Evolutionary conservation across 441 rosid species (phyloP).

Genomic region (Brassica hybrid): DNA sequence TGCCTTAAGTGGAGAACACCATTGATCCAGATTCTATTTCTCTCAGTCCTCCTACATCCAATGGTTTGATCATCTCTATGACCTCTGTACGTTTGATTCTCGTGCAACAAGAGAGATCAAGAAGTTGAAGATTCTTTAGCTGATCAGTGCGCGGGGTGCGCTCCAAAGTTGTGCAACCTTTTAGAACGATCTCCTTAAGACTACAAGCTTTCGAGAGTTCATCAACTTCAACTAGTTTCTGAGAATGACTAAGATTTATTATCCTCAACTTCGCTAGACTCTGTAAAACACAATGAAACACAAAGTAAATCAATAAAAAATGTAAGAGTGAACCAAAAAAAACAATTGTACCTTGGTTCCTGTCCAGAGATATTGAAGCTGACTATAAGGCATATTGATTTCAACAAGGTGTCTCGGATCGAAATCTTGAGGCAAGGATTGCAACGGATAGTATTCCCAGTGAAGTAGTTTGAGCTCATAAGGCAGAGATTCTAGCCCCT

Average conservation of each 20-base stretch:
- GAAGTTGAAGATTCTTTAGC: slow-evolving; percentile 1
- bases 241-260: slow-evolving; percentile 19
- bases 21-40: slow-evolving; percentile 24
- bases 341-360: slow-evolving; percentile 17
- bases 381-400: slow-evolving; percentile 36
- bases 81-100: slow-evolving; percentile 7
- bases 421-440: slow-evolving; percentile 31
- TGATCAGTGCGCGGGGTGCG: neutral
- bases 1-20: slow-evolving; percentile 12
- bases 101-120: slow-evolving; percentile 20
- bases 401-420: slow-evolving; percentile 20
- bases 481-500: slow-evolving; percentile 1
- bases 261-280: slow-evolving; percentile 17
- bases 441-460: slow-evolving; percentile 41
- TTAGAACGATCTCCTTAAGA: slow-evolving; percentile 8
- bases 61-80: neutral
- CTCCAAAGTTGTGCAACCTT: slow-evolving; percentile 21
- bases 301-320: neutral
- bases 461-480: slow-evolving; percentile 32
- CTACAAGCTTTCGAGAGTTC: slow-evolving; percentile 10
- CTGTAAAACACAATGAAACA: slow-evolving; percentile 19
- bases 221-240: slow-evolving; percentile 7
- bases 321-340: neutral
- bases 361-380: slow-evolving; percentile 33
- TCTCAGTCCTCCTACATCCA: neutral